Conservation (phyloP, 1,284 basidiomycete species). For the Testicularia cyperi region DNA sequence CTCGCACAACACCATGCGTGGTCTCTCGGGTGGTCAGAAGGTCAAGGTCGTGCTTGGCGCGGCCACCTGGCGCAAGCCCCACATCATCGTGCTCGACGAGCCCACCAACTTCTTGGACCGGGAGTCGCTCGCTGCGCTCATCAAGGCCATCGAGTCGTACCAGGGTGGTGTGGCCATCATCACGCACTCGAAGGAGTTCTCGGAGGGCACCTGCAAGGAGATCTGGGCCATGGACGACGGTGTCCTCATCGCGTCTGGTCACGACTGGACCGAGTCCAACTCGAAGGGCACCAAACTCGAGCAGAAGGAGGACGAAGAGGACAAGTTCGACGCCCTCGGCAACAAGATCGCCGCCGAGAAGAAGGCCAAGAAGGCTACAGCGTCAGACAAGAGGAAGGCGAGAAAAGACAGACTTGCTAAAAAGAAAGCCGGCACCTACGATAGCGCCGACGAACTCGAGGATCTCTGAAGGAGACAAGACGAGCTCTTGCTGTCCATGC, state of each 20-base stretch:
- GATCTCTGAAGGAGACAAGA: constrained; percentile 45
- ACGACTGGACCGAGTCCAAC: constrained; percentile 84
- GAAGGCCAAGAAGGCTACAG: constrained; percentile 49
- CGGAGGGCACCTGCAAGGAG: constrained; percentile 57
- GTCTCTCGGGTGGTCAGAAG: constrained; percentile 61
- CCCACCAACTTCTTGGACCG: constrained; percentile 61
- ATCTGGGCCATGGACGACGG: constrained; percentile 58
- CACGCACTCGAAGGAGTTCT: constrained; percentile 58
- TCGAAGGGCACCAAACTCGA: constrained; percentile 54
- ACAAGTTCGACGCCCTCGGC: constrained; percentile 51
- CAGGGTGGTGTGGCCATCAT: constrained; percentile 60
- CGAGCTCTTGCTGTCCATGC: too few relatives aligned
- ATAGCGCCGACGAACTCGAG: constrained; percentile 40
- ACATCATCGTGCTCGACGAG: constrained; percentile 60
- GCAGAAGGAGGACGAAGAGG: constrained; percentile 52
- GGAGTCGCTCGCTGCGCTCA: constrained; percentile 60
- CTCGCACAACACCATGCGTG: constrained; percentile 61
- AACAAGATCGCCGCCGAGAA: constrained; percentile 46
- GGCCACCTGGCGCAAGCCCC: constrained; percentile 59
- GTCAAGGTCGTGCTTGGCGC: constrained; percentile 60
- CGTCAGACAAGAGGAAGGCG: constrained; percentile 40
- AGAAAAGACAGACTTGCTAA: constrained; percentile 45
- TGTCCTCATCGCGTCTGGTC: constrained; percentile 65
- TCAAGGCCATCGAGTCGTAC: constrained; percentile 58
- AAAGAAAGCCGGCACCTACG: constrained; percentile 48